A percentile compares a stretch with the other conserved stretches of the same genome.
These are phyloP conservation scores for Boletus edulis DNA, from an alignment of 768 basidiomycete genomes.

Conservation along the genomic window DNA sequence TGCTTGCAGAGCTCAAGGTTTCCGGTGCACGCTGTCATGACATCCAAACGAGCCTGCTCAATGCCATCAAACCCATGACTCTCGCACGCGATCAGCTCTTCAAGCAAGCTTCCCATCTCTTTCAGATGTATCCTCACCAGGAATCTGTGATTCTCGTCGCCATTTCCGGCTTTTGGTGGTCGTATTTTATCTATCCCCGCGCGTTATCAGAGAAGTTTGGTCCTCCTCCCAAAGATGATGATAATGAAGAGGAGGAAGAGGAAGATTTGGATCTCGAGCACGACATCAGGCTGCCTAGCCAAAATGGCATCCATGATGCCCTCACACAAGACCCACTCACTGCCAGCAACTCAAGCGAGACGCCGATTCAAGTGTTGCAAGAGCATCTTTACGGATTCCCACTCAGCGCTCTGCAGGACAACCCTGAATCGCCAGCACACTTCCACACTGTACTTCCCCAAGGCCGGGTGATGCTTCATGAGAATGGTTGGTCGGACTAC, in stretches of 20 bases:
- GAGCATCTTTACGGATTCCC: neutral
- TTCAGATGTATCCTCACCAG: neutral
- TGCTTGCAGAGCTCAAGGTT: neutral
- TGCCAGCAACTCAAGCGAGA: neutral
- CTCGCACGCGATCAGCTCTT: neutral
- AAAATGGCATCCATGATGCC: neutral
- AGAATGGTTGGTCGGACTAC: neutral
- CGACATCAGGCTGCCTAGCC: neutral
- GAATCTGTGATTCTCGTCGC: neutral
- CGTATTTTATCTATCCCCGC: neutral
- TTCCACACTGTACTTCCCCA: neutral
- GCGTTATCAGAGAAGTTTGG: neutral
- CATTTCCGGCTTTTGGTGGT: neutral
- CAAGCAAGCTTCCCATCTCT: neutral
- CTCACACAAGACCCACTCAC: neutral
- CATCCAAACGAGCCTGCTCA: neutral
- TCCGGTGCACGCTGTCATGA: neutral
- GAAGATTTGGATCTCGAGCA: neutral
- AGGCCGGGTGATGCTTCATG: neutral
- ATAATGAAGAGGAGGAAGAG: neutral
- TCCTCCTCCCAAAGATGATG: neutral
- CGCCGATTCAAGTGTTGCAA: too few species aligned
- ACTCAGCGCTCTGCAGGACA: neutral
- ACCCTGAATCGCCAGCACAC: neutral
- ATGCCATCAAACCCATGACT: neutral